Percentiles rank a stretch among this genome's conserved stretches.
Conservation (phyloP, 2,329 filamentous ascomycete species). For the Diatrype stigma region DNA sequence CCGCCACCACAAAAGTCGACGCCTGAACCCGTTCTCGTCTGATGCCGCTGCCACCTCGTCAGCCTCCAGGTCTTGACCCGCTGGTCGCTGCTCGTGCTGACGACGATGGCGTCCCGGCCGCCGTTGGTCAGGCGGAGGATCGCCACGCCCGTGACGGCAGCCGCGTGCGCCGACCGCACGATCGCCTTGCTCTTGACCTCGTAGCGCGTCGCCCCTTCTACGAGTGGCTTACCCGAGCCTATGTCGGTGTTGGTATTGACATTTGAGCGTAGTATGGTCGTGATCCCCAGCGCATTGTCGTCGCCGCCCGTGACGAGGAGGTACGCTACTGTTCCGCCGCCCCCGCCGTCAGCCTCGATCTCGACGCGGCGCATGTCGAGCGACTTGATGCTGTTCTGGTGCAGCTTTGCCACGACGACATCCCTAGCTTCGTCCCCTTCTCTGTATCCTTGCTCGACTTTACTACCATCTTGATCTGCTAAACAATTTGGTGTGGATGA, state of each 20-base stretch:
- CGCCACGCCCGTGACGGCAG: conserved; percentile 60
- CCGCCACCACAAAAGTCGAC: no score
- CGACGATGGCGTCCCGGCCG: conserved; percentile 25
- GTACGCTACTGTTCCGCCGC: no score
- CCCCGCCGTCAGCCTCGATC: conserved; percentile 24
- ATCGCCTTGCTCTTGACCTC: conserved; percentile 23
- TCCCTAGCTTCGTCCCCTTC: not conserved
- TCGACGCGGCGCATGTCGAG: conserved; percentile 38
- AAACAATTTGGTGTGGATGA: no score
- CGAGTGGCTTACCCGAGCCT: no score
- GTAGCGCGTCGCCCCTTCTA: conserved; percentile 6
- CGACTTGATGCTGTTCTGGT: conserved; percentile 78
- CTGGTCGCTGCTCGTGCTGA: conserved; percentile 58
- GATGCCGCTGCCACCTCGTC: conserved; percentile 9
- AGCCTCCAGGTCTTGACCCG: conserved; percentile 52
- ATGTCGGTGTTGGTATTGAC: conserved; percentile 9
- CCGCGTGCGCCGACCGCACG: conserved; percentile 62
- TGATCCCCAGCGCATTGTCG: conserved; percentile 68
- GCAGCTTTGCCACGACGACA: conserved; percentile 45
- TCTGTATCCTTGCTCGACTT: not conserved
- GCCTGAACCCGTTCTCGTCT: not conserved
- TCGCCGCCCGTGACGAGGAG: conserved; percentile 77
- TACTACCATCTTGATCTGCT: not conserved
- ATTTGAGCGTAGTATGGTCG: not conserved
- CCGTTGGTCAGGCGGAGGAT: conserved; percentile 26